Conservation (phyloP, 495 filamentous ascomycete species). For the Talaromyces proteolyticus region DNA sequence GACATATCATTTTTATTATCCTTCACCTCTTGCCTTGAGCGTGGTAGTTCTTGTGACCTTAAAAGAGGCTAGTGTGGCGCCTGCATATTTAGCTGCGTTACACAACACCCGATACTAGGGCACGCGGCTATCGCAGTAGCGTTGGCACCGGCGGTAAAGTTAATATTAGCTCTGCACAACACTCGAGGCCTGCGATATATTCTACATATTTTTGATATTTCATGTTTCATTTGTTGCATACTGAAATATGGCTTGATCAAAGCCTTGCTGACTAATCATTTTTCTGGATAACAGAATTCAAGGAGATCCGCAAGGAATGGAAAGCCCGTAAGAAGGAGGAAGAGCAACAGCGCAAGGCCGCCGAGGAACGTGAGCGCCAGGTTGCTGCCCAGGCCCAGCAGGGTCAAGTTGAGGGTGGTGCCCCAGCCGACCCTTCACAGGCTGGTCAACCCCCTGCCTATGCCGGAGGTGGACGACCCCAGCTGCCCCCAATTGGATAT, state of each 20-base stretch:
- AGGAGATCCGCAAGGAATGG: conserved; percentile 99
- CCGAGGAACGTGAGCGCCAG: conserved; percentile 78
- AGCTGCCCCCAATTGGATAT: conserved; percentile 85
- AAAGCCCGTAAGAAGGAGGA: conserved; percentile 99
- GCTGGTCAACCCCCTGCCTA: conserved; percentile 51
- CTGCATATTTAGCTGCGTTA: conserved; percentile 43
- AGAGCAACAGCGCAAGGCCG: conserved; percentile 80
- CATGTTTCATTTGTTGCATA: conserved; percentile 1
- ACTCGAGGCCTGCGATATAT: neutral
- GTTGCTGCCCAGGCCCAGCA: conserved; percentile 46
- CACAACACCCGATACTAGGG: conserved; percentile 30
- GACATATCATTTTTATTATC: too few relatives aligned
- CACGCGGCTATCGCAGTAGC: conserved; percentile 41
- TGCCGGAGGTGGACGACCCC: conserved; percentile 52
- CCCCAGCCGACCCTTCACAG: conserved; percentile 51
- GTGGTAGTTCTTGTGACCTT: conserved; percentile 8
- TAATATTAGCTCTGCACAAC: conserved; percentile 21
- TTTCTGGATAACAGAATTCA: conserved; percentile 68
- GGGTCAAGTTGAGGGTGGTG: conserved; percentile 52
- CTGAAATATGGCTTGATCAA: conserved; percentile 8
- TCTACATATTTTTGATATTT: conserved; percentile 4
- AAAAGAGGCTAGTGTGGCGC: conserved; percentile 27
- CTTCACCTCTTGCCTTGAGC: too few relatives aligned
- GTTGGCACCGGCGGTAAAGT: conserved; percentile 24
- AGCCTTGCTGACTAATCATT: neutral